Conservation (phyloP, 2,329 filamentous ascomycete genomes). For the Claviceps purpurea region DNA sequence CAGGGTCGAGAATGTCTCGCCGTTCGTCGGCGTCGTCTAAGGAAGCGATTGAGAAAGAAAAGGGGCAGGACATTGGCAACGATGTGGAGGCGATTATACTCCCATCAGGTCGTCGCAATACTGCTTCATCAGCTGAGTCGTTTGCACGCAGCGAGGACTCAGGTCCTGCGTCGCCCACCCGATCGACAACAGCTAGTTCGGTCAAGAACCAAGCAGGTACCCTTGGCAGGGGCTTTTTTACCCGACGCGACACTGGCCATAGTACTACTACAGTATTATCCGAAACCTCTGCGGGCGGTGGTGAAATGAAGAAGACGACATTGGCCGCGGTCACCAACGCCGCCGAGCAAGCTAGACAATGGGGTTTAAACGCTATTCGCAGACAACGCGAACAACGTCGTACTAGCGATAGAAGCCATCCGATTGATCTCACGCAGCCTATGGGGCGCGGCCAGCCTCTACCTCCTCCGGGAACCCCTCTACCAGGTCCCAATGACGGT, state of each 20-base stretch:
- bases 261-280: conserved; percentile 18
- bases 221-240: conserved; percentile 26
- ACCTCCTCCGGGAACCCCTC: conserved; percentile 65
- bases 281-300: conserved; percentile 21
- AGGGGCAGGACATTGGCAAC: conserved; percentile 22
- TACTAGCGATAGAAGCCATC: conserved; percentile 17
- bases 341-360: conserved; percentile 42
- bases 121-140: conserved; percentile 24
- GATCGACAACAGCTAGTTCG: conserved; percentile 22
- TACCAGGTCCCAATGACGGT: conserved; percentile 52
- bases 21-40: conserved; percentile 37
- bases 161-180: conserved; percentile 14
- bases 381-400: conserved; percentile 31
- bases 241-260: conserved; percentile 24
- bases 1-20: conserved; percentile 26
- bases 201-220: conserved; percentile 27
- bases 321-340: conserved; percentile 42
- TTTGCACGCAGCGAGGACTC: conserved; percentile 12
- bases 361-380: conserved; percentile 45
- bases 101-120: conserved; percentile 21
- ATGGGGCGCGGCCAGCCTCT: conserved; percentile 75
- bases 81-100: conserved; percentile 15
- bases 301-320: conserved; percentile 32
- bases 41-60: conserved; percentile 28
- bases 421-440: conserved; percentile 45